Evolutionary conservation across 805 yeast genomes (phyloP).

Genomic region (Starmerella etchellsii): DNA sequence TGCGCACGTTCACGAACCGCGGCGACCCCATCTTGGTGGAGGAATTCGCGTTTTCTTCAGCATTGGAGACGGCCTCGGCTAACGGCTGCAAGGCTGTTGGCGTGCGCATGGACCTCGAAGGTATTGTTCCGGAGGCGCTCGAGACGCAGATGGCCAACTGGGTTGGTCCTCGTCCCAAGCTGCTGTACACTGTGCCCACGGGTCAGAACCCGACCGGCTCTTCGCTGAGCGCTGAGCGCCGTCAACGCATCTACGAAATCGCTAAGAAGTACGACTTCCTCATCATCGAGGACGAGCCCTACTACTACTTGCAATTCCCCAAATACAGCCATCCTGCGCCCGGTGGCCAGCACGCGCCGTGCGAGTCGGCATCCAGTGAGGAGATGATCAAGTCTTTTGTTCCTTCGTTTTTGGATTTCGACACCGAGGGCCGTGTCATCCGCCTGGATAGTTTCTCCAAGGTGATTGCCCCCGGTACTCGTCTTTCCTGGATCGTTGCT

Average conservation of each 20-base stretch:
- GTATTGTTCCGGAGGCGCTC: constrained; percentile 62
- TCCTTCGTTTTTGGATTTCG: constrained; percentile 62
- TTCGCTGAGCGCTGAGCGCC: constrained; percentile 62
- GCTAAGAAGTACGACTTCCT: constrained; percentile 78
- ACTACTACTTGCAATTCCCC: constrained; percentile 92
- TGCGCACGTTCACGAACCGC: constrained; percentile 62
- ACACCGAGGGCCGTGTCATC: constrained; percentile 77
- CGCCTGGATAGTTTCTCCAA: constrained; percentile 85
- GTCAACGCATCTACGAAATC: constrained; percentile 58
- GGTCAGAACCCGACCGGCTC: constrained; percentile 99
- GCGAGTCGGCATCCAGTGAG: constrained; percentile 36
- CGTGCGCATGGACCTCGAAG: constrained; percentile 63
- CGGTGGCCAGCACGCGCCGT: constrained; percentile 28
- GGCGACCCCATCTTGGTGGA: constrained; percentile 81
- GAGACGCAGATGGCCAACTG: constrained; percentile 52
- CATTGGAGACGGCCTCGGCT: constrained; percentile 69
- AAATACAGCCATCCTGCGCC: constrained; percentile 33
- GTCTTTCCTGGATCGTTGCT: constrained; percentile 83
- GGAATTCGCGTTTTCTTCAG: constrained; percentile 70
- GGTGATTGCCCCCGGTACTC: constrained; percentile 80
- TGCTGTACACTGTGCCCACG: constrained; percentile 82
- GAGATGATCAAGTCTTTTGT: constrained; percentile 56
- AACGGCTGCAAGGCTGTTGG: constrained; percentile 58
- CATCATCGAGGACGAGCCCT: constrained; percentile 92
- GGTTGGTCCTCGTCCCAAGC: constrained; percentile 51